Percentiles rank a stretch among this genome's conserved stretches.
phyloP scores from a whole-genome alignment of 2,329 filamentous ascomycete genomes.

The Raffaelea albimanens region DNA sequence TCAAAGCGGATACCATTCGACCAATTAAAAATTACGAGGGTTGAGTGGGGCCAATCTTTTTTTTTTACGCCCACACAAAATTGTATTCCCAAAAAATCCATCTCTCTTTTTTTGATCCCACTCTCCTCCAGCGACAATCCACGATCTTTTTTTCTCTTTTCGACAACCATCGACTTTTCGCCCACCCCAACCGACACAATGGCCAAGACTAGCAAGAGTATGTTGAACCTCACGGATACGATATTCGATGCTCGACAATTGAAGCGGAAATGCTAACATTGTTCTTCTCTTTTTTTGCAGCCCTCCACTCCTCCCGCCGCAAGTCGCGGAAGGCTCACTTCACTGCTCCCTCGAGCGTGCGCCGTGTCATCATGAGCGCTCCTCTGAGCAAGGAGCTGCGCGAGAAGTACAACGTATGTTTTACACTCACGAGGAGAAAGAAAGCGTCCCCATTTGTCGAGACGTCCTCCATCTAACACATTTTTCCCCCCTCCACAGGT shows the following conservation, averaged over 20 bases:
- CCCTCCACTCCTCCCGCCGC: slow-evolving; percentile 74
- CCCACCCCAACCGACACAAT: slow-evolving; percentile 38
- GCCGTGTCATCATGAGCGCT: slow-evolving; percentile 95
- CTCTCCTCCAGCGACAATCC: slow-evolving; percentile 1
- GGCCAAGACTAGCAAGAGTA: slow-evolving; percentile 60
- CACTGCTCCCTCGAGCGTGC: slow-evolving; percentile 84
- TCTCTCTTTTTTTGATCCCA: slow-evolving; percentile 1
- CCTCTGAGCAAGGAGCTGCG: slow-evolving; percentile 93
- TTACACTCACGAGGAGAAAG: neutral
- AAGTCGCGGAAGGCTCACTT: slow-evolving; percentile 99
- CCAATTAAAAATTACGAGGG: neutral
- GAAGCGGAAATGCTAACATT: neutral
- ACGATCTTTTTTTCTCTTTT: neutral
- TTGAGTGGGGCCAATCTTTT: neutral
- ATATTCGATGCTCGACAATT: neutral
- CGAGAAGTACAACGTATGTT: slow-evolving; percentile 94
- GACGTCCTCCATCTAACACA: neutral
- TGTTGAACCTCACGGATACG: no score
- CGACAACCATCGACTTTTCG: neutral
- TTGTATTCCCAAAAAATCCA: neutral
- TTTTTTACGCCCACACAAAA: neutral
- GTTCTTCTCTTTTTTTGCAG: slow-evolving; percentile 28
- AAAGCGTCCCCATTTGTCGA: neutral
- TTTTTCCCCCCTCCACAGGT: slow-evolving; percentile 45
- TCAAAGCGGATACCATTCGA: neutral